Evolutionary conservation across 768 basidiomycete species (phyloP).

Genomic region (Nevesoporus exiguus): DNA sequence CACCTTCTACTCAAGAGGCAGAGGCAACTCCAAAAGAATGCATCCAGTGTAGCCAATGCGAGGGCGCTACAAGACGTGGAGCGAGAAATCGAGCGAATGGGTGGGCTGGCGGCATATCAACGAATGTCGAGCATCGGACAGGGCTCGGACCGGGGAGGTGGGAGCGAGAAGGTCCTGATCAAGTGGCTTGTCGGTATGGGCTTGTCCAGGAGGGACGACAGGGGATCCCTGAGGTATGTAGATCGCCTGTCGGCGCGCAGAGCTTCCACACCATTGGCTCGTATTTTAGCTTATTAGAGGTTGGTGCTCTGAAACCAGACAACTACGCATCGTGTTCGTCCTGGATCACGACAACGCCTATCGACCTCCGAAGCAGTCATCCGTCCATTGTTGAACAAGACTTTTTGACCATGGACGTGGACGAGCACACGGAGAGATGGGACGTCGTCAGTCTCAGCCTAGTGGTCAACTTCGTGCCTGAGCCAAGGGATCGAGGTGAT

Average conservation of each 20-base stretch:
- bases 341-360: conserved; percentile 74
- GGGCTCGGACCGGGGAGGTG: conserved; percentile 77
- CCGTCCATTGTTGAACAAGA: conserved; percentile 83
- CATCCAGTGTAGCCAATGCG: conserved; percentile 13
- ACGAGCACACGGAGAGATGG: conserved; percentile 56
- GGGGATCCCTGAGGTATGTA: conserved; percentile 32
- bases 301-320: conserved; percentile 82
- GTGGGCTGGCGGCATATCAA: conserved; percentile 80
- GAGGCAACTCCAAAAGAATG: conserved; percentile 44
- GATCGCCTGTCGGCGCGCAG: conserved; percentile 1
- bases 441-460: conserved; percentile 81
- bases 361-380: conserved; percentile 83
- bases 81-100: conserved; percentile 60
- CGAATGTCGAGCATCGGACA: conserved; percentile 82
- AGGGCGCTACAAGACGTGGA: conserved; percentile 51
- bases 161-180: conserved; percentile 78
- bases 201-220: conserved; percentile 26
- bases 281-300: conserved; percentile 68
- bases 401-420: conserved; percentile 62
- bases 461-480: conserved; percentile 86
- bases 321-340: conserved; percentile 64
- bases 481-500: conserved; percentile 69
- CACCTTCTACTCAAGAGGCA: conserved; percentile 76
- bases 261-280: neutral
- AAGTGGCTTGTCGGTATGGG: conserved; percentile 65